phyloP scores from a whole-genome alignment of 106 monocot species.

The Dendrobium huoshanense region DNA sequence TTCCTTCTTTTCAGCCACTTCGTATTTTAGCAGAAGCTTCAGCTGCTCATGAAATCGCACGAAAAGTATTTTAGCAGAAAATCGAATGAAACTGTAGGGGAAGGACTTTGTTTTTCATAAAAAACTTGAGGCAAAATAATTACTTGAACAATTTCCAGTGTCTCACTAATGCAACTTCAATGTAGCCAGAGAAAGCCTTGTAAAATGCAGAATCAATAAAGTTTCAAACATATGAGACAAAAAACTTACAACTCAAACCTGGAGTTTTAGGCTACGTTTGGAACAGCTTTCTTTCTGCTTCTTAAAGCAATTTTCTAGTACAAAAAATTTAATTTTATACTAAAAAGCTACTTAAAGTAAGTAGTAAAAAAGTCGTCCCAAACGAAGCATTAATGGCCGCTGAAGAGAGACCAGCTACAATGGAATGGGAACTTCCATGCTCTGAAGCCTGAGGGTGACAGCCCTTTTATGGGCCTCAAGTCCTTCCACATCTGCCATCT shows the following conservation, averaged over 20 bases:
- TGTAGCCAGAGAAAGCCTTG: neutral
- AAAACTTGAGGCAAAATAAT: neutral
- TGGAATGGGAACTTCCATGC: conserved; percentile 32
- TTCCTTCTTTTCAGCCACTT: no score
- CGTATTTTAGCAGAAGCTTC: no score
- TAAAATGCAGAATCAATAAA: neutral
- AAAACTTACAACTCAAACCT: neutral
- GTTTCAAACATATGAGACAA: neutral
- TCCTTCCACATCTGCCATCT: conserved; percentile 95
- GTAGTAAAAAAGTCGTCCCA: no score
- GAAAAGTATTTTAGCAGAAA: no score
- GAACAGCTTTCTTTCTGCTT: neutral
- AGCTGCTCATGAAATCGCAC: no score
- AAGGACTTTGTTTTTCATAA: no score
- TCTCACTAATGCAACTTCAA: neutral
- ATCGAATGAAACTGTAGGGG: no score
- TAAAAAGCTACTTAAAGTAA: no score
- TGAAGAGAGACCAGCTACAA: neutral
- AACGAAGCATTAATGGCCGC: neutral
- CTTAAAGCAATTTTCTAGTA: no score
- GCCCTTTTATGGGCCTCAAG: conserved; percentile 95
- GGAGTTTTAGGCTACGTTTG: neutral
- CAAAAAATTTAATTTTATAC: no score
- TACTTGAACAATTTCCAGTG: neutral
- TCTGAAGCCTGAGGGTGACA: conserved; percentile 78